These are phyloP conservation scores for Orbilia quercus DNA, from an alignment of 2,329 filamentous ascomycete species.

Conservation along the genomic window DNA sequence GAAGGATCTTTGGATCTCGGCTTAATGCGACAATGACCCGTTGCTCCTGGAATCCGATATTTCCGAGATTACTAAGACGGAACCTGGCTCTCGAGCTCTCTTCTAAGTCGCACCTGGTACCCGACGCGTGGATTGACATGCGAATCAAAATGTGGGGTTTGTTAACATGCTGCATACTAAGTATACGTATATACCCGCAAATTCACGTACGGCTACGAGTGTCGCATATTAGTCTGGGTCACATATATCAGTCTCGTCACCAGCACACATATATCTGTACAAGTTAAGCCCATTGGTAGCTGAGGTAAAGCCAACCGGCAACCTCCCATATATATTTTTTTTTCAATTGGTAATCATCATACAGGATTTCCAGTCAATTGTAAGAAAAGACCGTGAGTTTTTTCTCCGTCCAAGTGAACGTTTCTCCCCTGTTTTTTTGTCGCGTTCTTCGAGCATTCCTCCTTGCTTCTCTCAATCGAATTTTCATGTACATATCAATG, in stretches of 20 bases:
- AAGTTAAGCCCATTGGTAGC: too few species aligned
- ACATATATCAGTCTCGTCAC: too few species aligned
- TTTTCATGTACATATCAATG: background rate
- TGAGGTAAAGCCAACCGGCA: background rate
- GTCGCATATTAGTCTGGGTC: too few species aligned
- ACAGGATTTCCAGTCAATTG: constrained; percentile 15
- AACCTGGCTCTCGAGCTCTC: too few species aligned
- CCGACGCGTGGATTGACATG: too few species aligned
- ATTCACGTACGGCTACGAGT: too few species aligned
- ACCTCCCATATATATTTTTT: constrained; percentile 1
- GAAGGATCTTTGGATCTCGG: constrained; percentile 10
- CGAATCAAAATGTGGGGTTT: too few species aligned
- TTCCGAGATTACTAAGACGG: background rate
- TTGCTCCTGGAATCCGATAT: background rate
- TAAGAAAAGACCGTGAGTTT: constrained; percentile 13
- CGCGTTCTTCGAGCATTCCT: background rate
- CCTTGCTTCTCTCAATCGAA: constrained; percentile 10
- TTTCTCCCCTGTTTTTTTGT: background rate
- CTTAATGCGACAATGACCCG: constrained; percentile 1
- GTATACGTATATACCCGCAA: too few species aligned
- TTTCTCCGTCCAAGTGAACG: background rate
- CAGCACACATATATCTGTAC: too few species aligned
- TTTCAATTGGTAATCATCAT: constrained; percentile 29
- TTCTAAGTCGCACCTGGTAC: too few species aligned
- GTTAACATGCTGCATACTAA: too few species aligned